Base-by-base conservation (phyloP, 2,329 filamentous ascomycete genomes). In the Exophiala spinifera region DNA sequence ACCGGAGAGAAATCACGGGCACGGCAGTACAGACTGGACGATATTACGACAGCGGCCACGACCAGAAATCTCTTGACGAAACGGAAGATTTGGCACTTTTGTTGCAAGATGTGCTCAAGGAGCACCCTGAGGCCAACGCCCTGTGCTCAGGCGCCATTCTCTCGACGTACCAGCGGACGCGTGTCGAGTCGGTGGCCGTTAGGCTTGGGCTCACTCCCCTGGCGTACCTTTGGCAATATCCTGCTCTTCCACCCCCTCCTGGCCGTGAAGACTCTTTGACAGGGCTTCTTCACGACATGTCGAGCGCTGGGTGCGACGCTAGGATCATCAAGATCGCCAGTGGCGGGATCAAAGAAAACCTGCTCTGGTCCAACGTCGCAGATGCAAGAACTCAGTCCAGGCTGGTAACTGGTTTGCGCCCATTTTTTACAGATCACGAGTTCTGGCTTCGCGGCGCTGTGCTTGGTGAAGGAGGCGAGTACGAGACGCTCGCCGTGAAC, bases 251-350 rank as follows among this genome's bases (percentile, higher is more conserved):
- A 2, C 74, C 73, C 6, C 73, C 76, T 1, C 15, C 8, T 14
- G 70, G 70, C 46, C 53, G 55, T 14, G 55, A 61, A 45, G 61
- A 61, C 20, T 53, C 64, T 37, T 60, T 71, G 19, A 66, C 65
- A 13, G 72, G 77, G 0, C 76, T 97, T 17, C 76, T 99, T 47
- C 77, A 82, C 55, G 91, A 96, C 69, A 96, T 99, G 89, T 81
- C 80, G 4, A 78, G 76, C 5, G 82, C 85, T 2, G 87, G 87
- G 1, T 82, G 95, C 51, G 89, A 96, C 66, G 88, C 91, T n/a
- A 80, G 91, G 56, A 89, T 99, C 66, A 84, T 99, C 73, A 99
- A 97, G 74, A 90, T 96, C 42, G 91, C 94, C 40, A 95, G 89
- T 60, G 91, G 90, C 5, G 94, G 91, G 0, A 77, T 99, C 46